phyloP scores from a whole-genome alignment of 345 rosid genomes.

The Sisymbrium altissimum region DNA sequence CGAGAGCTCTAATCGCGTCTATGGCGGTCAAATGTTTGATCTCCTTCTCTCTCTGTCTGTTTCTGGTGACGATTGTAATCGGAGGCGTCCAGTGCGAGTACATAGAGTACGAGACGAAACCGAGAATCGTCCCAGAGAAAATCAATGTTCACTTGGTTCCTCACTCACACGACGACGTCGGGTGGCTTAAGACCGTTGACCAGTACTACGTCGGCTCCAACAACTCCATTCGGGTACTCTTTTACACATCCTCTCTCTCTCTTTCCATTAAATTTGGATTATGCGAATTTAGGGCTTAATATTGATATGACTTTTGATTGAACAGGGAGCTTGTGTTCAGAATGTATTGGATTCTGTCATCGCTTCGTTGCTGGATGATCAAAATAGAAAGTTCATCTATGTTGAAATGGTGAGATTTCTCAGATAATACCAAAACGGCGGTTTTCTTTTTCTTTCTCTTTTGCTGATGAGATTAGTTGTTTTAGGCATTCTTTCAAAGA shows the following conservation, averaged over 20 bases:
- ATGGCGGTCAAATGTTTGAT: slow-evolving; percentile 25
- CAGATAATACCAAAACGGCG: background rate
- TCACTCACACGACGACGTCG: slow-evolving; percentile 94
- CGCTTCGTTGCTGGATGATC: slow-evolving; percentile 72
- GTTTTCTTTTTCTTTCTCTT: background rate
- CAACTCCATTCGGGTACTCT: slow-evolving; percentile 75
- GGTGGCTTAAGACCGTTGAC: slow-evolving; percentile 96
- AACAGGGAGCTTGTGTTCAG: slow-evolving; percentile 89
- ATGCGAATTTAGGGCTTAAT: slow-evolving; percentile 8
- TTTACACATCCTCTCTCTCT: background rate
- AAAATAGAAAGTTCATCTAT: slow-evolving; percentile 85
- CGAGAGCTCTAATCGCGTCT: background rate
- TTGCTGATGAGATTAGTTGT: background rate
- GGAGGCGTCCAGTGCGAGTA: slow-evolving; percentile 38
- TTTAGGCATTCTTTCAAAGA: slow-evolving; percentile 83
- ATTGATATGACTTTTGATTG: no score
- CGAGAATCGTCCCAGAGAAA: slow-evolving; percentile 56
- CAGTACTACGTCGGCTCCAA: slow-evolving; percentile 92
- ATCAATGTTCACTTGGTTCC: slow-evolving; percentile 94
- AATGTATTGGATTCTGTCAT: slow-evolving; percentile 88
- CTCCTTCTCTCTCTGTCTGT: background rate
- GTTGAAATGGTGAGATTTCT: slow-evolving; percentile 65
- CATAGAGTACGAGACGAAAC: slow-evolving; percentile 67
- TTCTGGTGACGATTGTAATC: slow-evolving; percentile 22
- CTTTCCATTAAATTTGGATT: background rate